phyloP scores from a whole-genome alignment of 371 early-diverging fungal genomes.

The Sporodiniella umbellata region DNA sequence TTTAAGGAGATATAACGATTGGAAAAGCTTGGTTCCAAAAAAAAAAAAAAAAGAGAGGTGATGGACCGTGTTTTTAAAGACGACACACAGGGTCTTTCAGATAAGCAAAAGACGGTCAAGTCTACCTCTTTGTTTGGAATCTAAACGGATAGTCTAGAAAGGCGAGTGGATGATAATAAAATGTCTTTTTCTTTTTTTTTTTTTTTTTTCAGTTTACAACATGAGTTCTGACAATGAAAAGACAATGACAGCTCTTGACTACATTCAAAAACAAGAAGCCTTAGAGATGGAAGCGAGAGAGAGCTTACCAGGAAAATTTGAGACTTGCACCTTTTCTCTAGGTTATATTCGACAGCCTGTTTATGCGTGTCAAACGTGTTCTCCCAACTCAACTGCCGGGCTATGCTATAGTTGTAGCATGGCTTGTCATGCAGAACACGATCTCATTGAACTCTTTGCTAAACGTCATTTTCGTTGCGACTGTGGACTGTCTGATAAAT shows the following conservation, averaged over 20 bases:
- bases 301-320: constrained; percentile 69
- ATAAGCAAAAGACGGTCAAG: too few species aligned
- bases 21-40: too few species aligned
- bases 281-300: constrained; percentile 56
- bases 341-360: constrained; percentile 80
- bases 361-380: constrained; percentile 85
- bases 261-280: constrained; percentile 47
- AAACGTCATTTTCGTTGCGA: constrained; percentile 85
- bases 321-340: constrained; percentile 71
- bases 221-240: constrained; percentile 8
- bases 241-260: constrained; percentile 53
- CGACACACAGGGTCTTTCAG: too few species aligned
- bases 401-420: constrained; percentile 82
- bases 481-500: constrained; percentile 64
- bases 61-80: too few species aligned
- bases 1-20: too few species aligned
- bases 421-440: constrained; percentile 77
- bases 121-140: too few species aligned
- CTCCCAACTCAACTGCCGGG: constrained; percentile 48
- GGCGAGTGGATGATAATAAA: too few species aligned
- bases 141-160: too few species aligned
- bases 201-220: neutral
- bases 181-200: neutral
- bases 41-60: too few species aligned
- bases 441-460: constrained; percentile 80